Percentiles rank a stretch among this genome's conserved stretches.
Conservation (phyloP, 257 asterid genomes). For the Mentha longifolia region DNA sequence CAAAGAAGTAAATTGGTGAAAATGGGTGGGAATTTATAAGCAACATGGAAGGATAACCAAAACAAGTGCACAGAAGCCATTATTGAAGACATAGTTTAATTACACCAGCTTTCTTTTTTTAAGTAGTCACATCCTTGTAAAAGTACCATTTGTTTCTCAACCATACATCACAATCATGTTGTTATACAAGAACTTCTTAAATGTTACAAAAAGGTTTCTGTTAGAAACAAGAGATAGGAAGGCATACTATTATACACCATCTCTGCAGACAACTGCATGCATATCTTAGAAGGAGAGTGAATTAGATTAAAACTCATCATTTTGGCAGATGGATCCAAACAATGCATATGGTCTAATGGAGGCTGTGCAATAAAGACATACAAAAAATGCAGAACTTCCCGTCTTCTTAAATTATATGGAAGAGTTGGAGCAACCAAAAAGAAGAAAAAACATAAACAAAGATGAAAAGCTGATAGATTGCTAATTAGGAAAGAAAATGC, state of each 20-base stretch:
- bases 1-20: not conserved
- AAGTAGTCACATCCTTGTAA: slow-evolving; percentile 2
- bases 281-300: not conserved
- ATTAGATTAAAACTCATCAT: not conserved
- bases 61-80: not conserved
- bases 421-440: slow-evolving; percentile 14
- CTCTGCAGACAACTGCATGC: not conserved
- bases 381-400: not conserved
- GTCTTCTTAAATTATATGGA: not conserved
- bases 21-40: not conserved
- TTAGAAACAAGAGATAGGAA: not conserved
- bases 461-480: slow-evolving; percentile 5
- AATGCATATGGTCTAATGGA: slow-evolving; percentile 1
- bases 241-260: slow-evolving; percentile 1
- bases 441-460: not conserved
- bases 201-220: not conserved
- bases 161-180: not conserved
- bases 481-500: slow-evolving; percentile 31
- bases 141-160: not conserved
- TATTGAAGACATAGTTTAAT: not conserved
- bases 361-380: not conserved
- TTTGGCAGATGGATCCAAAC: not conserved
- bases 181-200: not conserved
- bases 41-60: not conserved
- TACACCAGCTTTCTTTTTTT: not conserved